Base-by-base conservation (phyloP, 108 stramenopile species). In the Thalassiosira profunda region DNA sequence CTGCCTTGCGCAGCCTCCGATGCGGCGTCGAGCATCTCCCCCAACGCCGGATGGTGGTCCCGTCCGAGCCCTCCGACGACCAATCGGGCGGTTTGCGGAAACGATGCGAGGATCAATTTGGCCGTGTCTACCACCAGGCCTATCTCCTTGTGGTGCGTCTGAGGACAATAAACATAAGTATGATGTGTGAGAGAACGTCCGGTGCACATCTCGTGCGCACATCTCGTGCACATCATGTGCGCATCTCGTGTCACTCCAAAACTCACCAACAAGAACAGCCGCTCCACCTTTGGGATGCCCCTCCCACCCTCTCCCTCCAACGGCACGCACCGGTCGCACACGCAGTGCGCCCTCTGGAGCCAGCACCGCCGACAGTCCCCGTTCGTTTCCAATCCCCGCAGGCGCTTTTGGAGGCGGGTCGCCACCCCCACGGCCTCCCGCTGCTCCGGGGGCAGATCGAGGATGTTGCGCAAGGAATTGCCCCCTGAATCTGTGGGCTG, bases 121-220 rank as follows among this genome's bases (percentile, higher is more conserved):
- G 90, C 90, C 12, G 90, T 91, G 59, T 91, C 90, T 4, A 91
- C 84, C 15, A 64, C 74, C 55, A 91, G 55, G 12, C 72, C 46
- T 26, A 91, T 70, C 76, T 91, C 90, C 58, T 86, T 88, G 68
- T 91, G 86, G 67, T 91, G 90, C 36, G 74, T 80, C 55, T 66
- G 20, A n/a, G n/a, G n/a, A n/a, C 11, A 12, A 28, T 7, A 26
- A 30, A 31, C 52, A 20, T 20, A 28, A 18, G 33, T 23, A 30
- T 26, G 11, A 20, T 5, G 25, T 53, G 52, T 5, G 17, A 7
- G 52, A 18, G 52, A 26, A 5, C 20, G 52, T 29, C 7, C 1
- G n/a, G 38, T 5, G 9, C 28, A 52, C n/a, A 33, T 14, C 9
- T 8, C n/a, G n/a, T n/a, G n/a, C n/a, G n/a, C n/a, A n/a, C n/a